Base-by-base conservation (phyloP, 2,329 filamentous ascomycete species). In the Diaporthe vexans region DNA sequence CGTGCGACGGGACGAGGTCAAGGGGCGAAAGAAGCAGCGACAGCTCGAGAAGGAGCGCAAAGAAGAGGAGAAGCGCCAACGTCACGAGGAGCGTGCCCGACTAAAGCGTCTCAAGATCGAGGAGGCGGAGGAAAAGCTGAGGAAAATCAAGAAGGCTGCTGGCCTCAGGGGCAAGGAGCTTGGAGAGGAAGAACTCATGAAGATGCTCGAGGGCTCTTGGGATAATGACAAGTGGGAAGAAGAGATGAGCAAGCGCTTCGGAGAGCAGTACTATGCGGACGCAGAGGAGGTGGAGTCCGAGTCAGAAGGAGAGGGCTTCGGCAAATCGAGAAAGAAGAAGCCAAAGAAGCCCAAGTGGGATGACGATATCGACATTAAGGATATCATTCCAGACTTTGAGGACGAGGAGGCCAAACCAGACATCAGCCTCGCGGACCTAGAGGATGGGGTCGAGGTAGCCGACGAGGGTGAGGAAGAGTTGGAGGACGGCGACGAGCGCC, bases 311-410 rank as follows among this genome's bases (percentile, higher is more conserved):
- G 85, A 81, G n/a, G 87, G 85, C 65, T 89, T 85, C 54, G 84
- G 84, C 24, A 77, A 83, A 70, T 91, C 90, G 81, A 91, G 90
- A 80, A 91, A 91, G 77, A 92, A 89, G 80, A 88, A 88, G 77
- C 84, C 89, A 13, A 95, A 94, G 88, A 97, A 97, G 85, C 95
- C 94, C 13, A 94, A 91, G 76, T 99, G 96, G 93, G 94, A 98
- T 79, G 95, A 98, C 80, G 97, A 99, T 81, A 98, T 99, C 79
- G 95, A 98, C 81, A 98, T 99, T 85, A 95, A 94, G 76, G 96
- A 98, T 82, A 88, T 98, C 68, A 86, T 98, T 37, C 95, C 95
- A 1, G 94, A 97, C 76, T 98, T 97, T 80, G 91, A 94, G 26
- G 94, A 94, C 35, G 90, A 90, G 9, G 85, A 88, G 21, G 81